A percentile compares a stretch with the other conserved stretches of the same genome.
Evolutionary conservation across 2,329 filamentous ascomycete species (phyloP).

Genomic region (Xylariaceae sp.): DNA sequence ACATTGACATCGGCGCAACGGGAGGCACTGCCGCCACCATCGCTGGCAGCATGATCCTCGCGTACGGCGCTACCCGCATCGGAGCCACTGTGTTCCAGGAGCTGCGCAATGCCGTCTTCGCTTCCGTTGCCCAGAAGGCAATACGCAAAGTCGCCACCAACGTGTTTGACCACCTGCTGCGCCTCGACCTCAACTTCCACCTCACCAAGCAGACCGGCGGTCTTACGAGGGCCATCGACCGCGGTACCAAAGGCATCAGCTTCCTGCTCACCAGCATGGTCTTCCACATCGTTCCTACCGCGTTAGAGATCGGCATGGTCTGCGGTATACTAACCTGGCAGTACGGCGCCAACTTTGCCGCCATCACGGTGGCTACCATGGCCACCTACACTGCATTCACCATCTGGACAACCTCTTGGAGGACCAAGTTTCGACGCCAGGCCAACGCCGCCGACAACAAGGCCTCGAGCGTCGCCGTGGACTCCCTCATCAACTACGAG

Average conservation of each 20-base stretch:
- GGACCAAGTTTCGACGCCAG: conserved; percentile 91
- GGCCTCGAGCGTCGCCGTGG: conserved; percentile 90
- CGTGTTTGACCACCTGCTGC: conserved; percentile 86
- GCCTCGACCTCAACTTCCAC: conserved; percentile 89
- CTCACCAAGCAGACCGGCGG: conserved; percentile 92
- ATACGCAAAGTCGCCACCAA: conserved; percentile 87
- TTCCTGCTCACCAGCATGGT: conserved; percentile 98
- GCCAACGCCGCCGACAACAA: conserved; percentile 96
- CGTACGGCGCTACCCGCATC: conserved; percentile 85
- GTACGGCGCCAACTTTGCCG: conserved; percentile 87
- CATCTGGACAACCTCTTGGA: conserved; percentile 92
- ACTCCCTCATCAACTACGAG: conserved; percentile 97
- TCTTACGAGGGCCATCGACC: conserved; percentile 87
- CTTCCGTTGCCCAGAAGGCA: conserved; percentile 93
- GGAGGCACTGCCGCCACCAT: conserved; percentile 88
- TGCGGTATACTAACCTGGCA: conserved; percentile 96
- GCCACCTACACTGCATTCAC: conserved; percentile 93
- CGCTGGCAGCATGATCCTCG: conserved; percentile 88
- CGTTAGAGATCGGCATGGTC: conserved; percentile 89
- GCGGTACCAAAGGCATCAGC: conserved; percentile 97
- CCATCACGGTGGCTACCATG: conserved; percentile 89
- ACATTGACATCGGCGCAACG: conserved; percentile 80
- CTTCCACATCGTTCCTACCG: conserved; percentile 92
- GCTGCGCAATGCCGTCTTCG: conserved; percentile 91
- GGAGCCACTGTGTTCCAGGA: conserved; percentile 89